Evolutionary conservation across 2,329 filamentous ascomycete genomes (phyloP), one percentile per base, ranked within the genome.

Genomic region (Raffaelea deltoideospora): DNA sequence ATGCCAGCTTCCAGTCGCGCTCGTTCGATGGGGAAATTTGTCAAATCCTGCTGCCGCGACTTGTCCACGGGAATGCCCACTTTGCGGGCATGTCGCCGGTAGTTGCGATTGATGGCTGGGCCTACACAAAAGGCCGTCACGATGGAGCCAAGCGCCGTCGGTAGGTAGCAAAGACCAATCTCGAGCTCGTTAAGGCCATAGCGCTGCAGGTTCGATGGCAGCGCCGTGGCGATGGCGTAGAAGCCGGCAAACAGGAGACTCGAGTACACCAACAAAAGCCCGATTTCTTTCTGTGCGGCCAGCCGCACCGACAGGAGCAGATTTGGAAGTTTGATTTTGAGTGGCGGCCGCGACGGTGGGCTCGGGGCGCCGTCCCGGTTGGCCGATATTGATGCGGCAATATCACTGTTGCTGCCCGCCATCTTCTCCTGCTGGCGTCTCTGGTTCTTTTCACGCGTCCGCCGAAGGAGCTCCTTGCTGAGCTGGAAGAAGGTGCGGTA

Each of bases 241-340:
- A 68, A 68, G 5, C 63, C 64, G 0, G 64, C 59, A 41, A 67
- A 69, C 4, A 65, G 54, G 4, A 69, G 47, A 33, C 56, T 57
- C 35, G 56, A 59, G 33, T 57, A 59, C 17, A 57, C 47, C 9
- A 71, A 57, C 1, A 72, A 51, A 9, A 67, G 44, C 3, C 56
- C 60, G 33, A 96, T 70, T 56, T 95, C 83, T 49, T 87, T 83
- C 62, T 90, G 92, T 46, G 75, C 65, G 41, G 85, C 71, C 1
- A 90, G 86, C 1, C 77, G 72, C 13, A 92, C 79, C 0, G 85
- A 88, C 47, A 75, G 76, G 43, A 95, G 64, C 55, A 95, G 93
- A 57, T 96, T 87, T 42, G 47, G 42, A 3, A 45, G 27, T 34
- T 44, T 24, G 18, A 47, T 35, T 7, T 21, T 28, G 9, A 44